Conservation (phyloP, 202 grass and related monocot species). For the Bolboschoenoplectus hybrid region DNA sequence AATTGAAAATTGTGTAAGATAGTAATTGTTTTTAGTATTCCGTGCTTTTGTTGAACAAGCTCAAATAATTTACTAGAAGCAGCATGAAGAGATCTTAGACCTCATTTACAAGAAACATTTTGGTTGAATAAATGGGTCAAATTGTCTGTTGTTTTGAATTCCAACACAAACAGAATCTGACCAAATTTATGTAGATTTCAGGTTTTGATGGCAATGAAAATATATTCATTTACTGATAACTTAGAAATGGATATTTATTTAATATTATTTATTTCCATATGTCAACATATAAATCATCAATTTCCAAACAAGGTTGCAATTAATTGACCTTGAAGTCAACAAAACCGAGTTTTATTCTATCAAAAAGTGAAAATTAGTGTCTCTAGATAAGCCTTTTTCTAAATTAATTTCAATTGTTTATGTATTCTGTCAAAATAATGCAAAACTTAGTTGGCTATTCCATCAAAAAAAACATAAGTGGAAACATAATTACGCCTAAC, state of each 20-base stretch:
- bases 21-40: not conserved
- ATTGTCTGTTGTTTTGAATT: conserved; percentile 16
- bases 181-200: not conserved
- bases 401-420: not conserved
- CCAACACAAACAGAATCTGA: not conserved
- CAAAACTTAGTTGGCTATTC: not conserved
- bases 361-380: conserved; percentile 16
- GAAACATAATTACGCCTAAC: not conserved
- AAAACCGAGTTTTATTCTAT: conserved; percentile 15
- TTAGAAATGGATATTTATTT: not conserved
- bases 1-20: not conserved
- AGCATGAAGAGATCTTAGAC: not conserved
- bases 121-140: not conserved
- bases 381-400: not conserved
- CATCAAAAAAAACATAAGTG: conserved; percentile 4
- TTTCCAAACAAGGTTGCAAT: not conserved
- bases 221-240: not conserved
- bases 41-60: not conserved
- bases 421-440: not conserved
- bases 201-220: not conserved
- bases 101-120: not conserved
- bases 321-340: conserved; percentile 1
- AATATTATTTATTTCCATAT: not conserved
- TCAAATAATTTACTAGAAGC: not conserved
- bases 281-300: not conserved